Percentiles rank a stretch among this genome's conserved stretches.
These are phyloP conservation scores for Solanum pimpinellifolium DNA, from an alignment of 257 asterid genomes.

Conservation along the genomic window DNA sequence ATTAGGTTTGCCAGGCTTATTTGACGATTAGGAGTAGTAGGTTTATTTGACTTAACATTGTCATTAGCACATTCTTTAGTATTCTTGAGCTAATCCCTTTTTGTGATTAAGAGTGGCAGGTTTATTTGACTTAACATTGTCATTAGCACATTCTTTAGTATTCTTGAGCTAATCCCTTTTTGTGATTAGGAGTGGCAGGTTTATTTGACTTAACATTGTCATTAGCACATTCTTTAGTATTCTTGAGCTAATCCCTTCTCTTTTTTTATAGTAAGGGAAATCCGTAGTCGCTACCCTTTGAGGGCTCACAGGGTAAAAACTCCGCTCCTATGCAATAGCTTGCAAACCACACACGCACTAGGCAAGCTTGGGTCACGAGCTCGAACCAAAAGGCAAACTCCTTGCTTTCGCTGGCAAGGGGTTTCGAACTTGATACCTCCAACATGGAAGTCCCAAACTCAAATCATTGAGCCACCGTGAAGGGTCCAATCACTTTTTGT, in stretches of 20 bases:
- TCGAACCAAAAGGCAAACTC: no score
- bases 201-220: neutral
- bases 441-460: no score
- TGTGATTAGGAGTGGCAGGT: no score
- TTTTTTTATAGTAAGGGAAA: no score
- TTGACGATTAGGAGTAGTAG: neutral
- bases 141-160: neutral
- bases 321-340: no score
- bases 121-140: neutral
- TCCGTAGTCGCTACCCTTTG: no score
- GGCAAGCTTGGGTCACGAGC: no score
- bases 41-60: neutral
- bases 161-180: neutral
- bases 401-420: no score
- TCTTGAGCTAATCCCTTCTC: neutral
- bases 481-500: neutral
- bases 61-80: neutral
- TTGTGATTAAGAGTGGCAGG: neutral
- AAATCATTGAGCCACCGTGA: no score
- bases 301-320: no score
- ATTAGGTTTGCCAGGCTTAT: neutral
- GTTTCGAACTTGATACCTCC: no score
- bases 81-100: neutral
- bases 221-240: neutral
- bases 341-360: no score